phyloP scores from a whole-genome alignment of 2,329 filamentous ascomycete species.

The Triangularia verruculosa region DNA sequence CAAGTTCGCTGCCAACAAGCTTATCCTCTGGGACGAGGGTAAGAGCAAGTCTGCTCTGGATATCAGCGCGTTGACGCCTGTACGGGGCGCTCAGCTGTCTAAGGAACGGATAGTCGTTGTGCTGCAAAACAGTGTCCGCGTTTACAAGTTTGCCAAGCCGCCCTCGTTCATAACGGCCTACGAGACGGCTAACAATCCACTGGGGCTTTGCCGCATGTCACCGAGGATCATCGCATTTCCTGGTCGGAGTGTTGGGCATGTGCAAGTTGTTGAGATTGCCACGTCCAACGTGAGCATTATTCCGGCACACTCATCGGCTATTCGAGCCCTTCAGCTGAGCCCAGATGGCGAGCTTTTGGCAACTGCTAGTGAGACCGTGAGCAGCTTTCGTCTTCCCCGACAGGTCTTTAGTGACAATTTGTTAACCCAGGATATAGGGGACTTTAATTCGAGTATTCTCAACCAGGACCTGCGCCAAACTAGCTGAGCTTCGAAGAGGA shows the following conservation, averaged over 20 bases:
- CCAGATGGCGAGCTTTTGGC: constrained; percentile 77
- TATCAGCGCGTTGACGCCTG: constrained; percentile 76
- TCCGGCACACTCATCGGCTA: constrained; percentile 76
- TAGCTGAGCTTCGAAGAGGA: constrained; percentile 83
- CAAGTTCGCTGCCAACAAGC: constrained; percentile 84
- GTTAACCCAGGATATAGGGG: constrained; percentile 48
- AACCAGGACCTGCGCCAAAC: constrained; percentile 72
- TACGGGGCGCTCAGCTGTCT: constrained; percentile 76
- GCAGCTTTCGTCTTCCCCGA: constrained; percentile 9
- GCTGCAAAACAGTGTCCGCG: constrained; percentile 74
- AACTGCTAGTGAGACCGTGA: constrained; percentile 79
- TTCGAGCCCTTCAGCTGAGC: constrained; percentile 78
- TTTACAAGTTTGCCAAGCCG: constrained; percentile 75
- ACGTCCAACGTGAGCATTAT: constrained; percentile 89
- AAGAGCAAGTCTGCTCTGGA: constrained; percentile 70
- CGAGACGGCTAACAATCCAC: constrained; percentile 80
- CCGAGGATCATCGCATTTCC: constrained; percentile 76
- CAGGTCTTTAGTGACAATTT: background rate
- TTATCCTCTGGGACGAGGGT: constrained; percentile 89
- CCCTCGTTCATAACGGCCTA: constrained; percentile 70
- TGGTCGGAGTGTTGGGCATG: constrained; percentile 81
- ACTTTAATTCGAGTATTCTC: constrained; percentile 86
- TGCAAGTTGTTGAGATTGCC: constrained; percentile 77
- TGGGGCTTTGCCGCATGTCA: constrained; percentile 76
- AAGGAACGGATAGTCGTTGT: constrained; percentile 75